Evolutionary conservation across 352 stramenopile species (phyloP).

Genomic region (Phytophthora sojae): DNA sequence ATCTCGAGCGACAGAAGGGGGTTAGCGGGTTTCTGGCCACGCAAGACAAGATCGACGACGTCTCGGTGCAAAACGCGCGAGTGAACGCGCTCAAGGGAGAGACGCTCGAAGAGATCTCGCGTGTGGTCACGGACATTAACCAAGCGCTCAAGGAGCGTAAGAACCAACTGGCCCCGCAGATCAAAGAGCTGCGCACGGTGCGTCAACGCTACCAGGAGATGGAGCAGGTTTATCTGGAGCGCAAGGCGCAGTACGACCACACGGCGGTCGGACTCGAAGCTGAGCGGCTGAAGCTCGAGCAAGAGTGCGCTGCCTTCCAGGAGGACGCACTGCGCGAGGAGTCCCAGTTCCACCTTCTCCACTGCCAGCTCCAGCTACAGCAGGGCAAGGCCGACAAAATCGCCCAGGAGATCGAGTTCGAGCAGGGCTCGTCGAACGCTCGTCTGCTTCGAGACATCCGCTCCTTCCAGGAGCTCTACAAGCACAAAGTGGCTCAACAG

Average conservation of each 20-base stretch:
- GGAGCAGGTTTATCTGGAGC: constrained; percentile 88
- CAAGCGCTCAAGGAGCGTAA: constrained; percentile 92
- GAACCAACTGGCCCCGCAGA: constrained; percentile 92
- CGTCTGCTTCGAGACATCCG: constrained; percentile 88
- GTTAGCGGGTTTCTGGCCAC: constrained; percentile 89
- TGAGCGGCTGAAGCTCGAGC: constrained; percentile 91
- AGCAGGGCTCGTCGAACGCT: constrained; percentile 69
- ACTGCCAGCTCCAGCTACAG: constrained; percentile 82
- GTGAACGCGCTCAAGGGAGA: constrained; percentile 93
- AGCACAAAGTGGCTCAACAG: constrained; percentile 92
- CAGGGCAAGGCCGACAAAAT: constrained; percentile 81
- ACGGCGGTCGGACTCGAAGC: constrained; percentile 86
- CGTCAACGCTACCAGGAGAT: constrained; percentile 91
- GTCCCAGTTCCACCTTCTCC: constrained; percentile 84
- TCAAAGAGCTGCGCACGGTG: constrained; percentile 91
- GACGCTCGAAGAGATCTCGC: constrained; percentile 95
- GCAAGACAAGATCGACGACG: constrained; percentile 87
- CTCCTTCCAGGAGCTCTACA: constrained; percentile 92
- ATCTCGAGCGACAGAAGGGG: constrained; percentile 87
- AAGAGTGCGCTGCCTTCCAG: constrained; percentile 89
- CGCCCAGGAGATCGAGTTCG: constrained; percentile 89
- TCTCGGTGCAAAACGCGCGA: constrained; percentile 88
- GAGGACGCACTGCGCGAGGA: constrained; percentile 91
- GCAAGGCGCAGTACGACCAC: constrained; percentile 92
- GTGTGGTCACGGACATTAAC: constrained; percentile 93